These are phyloP conservation scores for Saccharomycopsis fibuligera DNA, from an alignment of 805 yeast species.

Conservation along the genomic window DNA sequence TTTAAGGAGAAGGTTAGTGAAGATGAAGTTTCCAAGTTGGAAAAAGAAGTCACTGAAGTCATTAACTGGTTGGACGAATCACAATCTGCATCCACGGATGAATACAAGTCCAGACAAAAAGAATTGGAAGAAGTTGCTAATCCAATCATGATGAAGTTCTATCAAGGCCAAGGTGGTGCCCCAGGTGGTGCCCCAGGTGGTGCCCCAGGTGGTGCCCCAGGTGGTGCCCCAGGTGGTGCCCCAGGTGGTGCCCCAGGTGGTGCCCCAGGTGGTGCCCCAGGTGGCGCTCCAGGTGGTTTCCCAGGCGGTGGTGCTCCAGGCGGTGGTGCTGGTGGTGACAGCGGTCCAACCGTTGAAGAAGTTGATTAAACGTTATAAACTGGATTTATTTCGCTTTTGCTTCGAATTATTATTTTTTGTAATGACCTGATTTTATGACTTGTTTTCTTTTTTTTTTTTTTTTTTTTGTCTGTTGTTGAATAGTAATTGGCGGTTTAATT, in stretches of 20 bases:
- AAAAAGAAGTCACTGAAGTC: constrained; percentile 79
- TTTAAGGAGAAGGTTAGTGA: constrained; percentile 77
- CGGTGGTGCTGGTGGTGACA: constrained; percentile 39
- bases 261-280: constrained; percentile 52
- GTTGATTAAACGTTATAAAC: constrained; percentile 45
- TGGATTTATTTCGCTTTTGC: too few relatives aligned
- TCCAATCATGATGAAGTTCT: constrained; percentile 96
- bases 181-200: constrained; percentile 29
- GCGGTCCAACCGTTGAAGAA: constrained; percentile 76
- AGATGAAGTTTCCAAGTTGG: constrained; percentile 60
- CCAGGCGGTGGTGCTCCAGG: constrained; percentile 46
- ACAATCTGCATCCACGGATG: constrained; percentile 90
- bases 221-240: constrained; percentile 44
- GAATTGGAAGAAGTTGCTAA: constrained; percentile 92
- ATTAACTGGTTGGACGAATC: constrained; percentile 89
- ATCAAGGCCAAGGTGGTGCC: constrained; percentile 87
- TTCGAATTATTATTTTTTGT: too few relatives aligned
- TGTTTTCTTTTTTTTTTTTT: too few relatives aligned
- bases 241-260: constrained; percentile 51
- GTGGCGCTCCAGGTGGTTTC: constrained; percentile 40
- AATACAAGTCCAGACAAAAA: constrained; percentile 88
- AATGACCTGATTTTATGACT: too few relatives aligned
- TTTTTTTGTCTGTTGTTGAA: too few relatives aligned
- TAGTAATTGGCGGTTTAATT: too few relatives aligned
- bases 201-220: constrained; percentile 59